Conservation (phyloP, 176 grass and related monocot genomes). For the Thalia dealbata region DNA sequence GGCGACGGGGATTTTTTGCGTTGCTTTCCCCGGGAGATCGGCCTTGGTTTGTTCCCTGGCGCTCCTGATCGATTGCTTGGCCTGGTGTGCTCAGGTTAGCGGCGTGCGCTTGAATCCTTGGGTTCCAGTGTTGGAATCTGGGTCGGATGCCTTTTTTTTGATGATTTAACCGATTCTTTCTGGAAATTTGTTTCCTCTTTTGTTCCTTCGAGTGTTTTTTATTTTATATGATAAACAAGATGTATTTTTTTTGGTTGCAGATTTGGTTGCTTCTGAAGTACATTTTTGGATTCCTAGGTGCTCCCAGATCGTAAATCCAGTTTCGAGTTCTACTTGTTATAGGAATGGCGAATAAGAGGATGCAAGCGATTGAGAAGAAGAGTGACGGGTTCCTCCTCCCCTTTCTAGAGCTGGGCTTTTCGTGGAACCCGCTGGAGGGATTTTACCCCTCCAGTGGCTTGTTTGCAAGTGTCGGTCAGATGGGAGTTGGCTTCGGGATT, state of each 20-base stretch:
- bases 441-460: slow-evolving; percentile 32
- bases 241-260: neutral
- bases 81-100: neutral
- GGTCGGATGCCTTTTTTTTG: neutral
- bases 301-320: neutral
- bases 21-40: neutral
- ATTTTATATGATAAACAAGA: neutral
- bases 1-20: neutral
- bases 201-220: neutral
- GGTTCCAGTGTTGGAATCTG: neutral
- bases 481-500: slow-evolving; percentile 24
- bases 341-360: slow-evolving; percentile 5
- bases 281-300: neutral
- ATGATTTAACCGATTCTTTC: neutral
- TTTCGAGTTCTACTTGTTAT: neutral
- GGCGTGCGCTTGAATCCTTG: neutral
- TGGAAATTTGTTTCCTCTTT: neutral
- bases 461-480: slow-evolving; percentile 50
- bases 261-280: too few relatives aligned
- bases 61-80: neutral
- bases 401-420: slow-evolving; percentile 19
- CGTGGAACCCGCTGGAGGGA: slow-evolving; percentile 37
- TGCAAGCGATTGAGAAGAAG: slow-evolving; percentile 38
- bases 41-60: neutral
- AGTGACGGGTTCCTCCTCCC: slow-evolving; percentile 25